phyloP scores from a whole-genome alignment of 1,139 yeast species.

The Yarrowia galli region DNA sequence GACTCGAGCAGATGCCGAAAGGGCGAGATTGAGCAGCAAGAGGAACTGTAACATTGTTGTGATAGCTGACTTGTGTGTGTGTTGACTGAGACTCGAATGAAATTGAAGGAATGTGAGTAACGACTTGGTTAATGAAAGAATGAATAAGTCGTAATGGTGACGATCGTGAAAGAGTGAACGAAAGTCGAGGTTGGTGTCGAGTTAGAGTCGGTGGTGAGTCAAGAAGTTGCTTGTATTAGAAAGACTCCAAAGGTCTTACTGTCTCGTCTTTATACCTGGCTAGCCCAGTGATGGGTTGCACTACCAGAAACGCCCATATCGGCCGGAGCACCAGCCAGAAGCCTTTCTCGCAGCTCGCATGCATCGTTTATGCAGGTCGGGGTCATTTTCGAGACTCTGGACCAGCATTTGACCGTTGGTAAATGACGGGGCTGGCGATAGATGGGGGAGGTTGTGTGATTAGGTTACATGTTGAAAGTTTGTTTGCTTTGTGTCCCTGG shows the following conservation, averaged over 20 bases:
- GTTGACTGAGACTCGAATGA: slow-evolving; percentile 3
- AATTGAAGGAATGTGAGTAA: neutral
- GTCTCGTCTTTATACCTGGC: neutral
- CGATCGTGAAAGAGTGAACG: slow-evolving; percentile 33
- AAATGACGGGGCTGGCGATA: slow-evolving; percentile 7
- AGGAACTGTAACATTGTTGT: slow-evolving; percentile 18
- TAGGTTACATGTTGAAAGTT: neutral
- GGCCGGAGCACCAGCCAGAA: slow-evolving; percentile 17
- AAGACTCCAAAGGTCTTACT: neutral
- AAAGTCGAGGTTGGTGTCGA: neutral
- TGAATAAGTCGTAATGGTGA: slow-evolving; percentile 17
- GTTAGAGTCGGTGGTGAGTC: neutral
- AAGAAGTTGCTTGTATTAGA: neutral
- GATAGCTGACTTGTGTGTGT: neutral
- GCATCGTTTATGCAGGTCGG: slow-evolving; percentile 16
- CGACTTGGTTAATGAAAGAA: slow-evolving; percentile 10
- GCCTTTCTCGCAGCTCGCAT: neutral
- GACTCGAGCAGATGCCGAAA: slow-evolving; percentile 42
- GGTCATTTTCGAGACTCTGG: neutral
- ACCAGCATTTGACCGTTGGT: slow-evolving; percentile 14
- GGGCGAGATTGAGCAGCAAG: slow-evolving; percentile 38
- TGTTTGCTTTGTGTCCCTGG: neutral
- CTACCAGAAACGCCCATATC: neutral
- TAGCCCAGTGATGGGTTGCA: neutral
- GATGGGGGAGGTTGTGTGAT: slow-evolving; percentile 8